Evolutionary conservation across 352 stramenopile species (phyloP), one percentile per base, ranked within the genome.

Genomic region (Phytophthora meadii): DNA sequence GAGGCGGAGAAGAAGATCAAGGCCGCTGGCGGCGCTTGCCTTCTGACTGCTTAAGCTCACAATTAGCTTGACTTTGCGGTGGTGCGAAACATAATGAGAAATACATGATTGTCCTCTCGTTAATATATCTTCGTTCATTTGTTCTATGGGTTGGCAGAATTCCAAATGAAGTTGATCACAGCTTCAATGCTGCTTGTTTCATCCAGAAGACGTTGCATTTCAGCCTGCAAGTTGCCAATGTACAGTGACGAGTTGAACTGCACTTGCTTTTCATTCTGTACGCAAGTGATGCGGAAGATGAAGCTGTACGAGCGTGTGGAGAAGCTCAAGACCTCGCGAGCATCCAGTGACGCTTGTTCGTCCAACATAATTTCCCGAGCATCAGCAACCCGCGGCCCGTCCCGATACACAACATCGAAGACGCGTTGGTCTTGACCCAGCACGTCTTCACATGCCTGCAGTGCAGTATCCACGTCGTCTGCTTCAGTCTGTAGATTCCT

Each of bases 1-100:
- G 88, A 97, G 70, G 98, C 98, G n/a, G 98, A 99, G 87, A 98
- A 99, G 88, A 99, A 99, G 90, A 99, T 99, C 79, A 99, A 99
- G 85, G 97, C 82, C 55, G 97, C 96, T 52, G 98, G 98, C 77
- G 98, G 98, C 68, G 98, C 98, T 48, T 99, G 97, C 84, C 82
- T 99, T 62, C 84, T 99, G 59, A 97, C 90, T 77, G 96, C 96
- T 77, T 99, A 99, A 98, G 82, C 68, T 70, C 53, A 68, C 68
- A 42, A 54, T 49, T 70, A 72, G 67, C 54, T 63, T 74, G 71
- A 74, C 74, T 77, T 78, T 79, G 80, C 70, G 79, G 79, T 77
- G 84, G 64, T 88, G 84, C 82, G 79, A 89, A 89, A 59, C 70
- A 77, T 82, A 90, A 89, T 84, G 84, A 78, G 69, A 85, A 90